Evolutionary conservation across 805 yeast species (phyloP).

Genomic region (Priceomyces medius): DNA sequence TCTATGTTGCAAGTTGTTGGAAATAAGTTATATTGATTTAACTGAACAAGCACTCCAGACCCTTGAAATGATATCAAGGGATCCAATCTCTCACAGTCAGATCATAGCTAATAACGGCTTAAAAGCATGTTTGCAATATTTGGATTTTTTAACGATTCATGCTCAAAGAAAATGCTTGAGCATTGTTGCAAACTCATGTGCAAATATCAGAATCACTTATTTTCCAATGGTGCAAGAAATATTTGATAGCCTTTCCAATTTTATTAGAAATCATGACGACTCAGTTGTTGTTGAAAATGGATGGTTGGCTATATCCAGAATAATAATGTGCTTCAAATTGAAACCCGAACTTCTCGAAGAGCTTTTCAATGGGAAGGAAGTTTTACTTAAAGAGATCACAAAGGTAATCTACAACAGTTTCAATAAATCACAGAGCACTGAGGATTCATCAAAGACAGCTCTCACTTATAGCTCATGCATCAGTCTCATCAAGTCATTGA

Average conservation of each 20-base stretch:
- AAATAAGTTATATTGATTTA: constrained; percentile 80
- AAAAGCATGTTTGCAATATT: constrained; percentile 61
- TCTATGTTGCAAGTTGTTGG: constrained; percentile 63
- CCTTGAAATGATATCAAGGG: constrained; percentile 62
- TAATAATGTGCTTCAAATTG: constrained; percentile 49
- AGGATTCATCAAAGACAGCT: constrained; percentile 19
- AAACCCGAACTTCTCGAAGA: constrained; percentile 46
- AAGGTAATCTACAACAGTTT: constrained; percentile 24
- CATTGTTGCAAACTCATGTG: constrained; percentile 70
- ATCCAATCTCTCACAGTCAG: constrained; percentile 46
- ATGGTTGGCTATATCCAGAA: constrained; percentile 62
- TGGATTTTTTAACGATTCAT: constrained; percentile 87
- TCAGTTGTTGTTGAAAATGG: constrained; percentile 58
- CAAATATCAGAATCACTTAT: constrained; percentile 42
- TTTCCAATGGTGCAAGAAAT: constrained; percentile 52
- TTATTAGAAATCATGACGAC: constrained; percentile 57
- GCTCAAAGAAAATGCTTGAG: constrained; percentile 80
- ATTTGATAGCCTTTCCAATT: constrained; percentile 58
- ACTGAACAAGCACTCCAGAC: constrained; percentile 89
- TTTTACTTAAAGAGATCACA: constrained; percentile 22
- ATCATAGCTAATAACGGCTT: constrained; percentile 63
- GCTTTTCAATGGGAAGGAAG: constrained; percentile 27
- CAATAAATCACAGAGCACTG: constrained; percentile 22
- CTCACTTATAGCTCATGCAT: constrained; percentile 39
- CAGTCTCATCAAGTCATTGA: constrained; percentile 43